phyloP scores from a whole-genome alignment of 225 moss, liverwort and hornwort species.

The Rhytidiadelphus loreus region DNA sequence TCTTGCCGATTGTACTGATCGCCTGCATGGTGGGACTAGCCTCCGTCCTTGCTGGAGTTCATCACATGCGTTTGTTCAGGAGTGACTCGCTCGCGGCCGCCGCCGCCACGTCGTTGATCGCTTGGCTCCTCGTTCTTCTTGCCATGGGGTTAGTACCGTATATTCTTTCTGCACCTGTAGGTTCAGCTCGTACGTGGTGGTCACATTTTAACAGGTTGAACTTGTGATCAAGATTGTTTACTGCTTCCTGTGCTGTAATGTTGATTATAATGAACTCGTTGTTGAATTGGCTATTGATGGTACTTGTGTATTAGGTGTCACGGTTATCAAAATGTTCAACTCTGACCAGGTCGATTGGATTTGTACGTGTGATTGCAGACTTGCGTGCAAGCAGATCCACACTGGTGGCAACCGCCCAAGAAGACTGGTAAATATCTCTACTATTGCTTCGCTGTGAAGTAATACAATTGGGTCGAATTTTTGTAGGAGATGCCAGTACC shows the following conservation, averaged over 20 bases:
- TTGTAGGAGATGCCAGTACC: background rate
- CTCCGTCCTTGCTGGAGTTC: slow-evolving; percentile 31
- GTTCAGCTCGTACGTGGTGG: no score
- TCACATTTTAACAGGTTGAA: background rate
- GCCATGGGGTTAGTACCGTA: slow-evolving; percentile 32
- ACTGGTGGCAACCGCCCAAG: slow-evolving; percentile 26
- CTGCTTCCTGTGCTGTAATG: background rate
- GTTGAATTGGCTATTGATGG: background rate
- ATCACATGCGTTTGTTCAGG: slow-evolving; percentile 39
- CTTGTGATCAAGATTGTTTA: background rate
- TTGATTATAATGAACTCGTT: background rate
- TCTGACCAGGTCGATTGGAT: background rate
- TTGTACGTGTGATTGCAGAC: slow-evolving; percentile 3
- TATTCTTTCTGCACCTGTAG: background rate
- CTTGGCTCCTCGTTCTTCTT: slow-evolving; percentile 44
- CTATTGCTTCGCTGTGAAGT: no score
- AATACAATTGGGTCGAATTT: background rate
- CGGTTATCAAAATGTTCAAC: background rate
- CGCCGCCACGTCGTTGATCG: slow-evolving; percentile 26
- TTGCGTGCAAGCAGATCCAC: slow-evolving; percentile 48
- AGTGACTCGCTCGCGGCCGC: slow-evolving; percentile 38
- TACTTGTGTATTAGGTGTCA: background rate
- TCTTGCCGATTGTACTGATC: slow-evolving; percentile 26
- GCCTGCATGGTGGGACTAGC: slow-evolving; percentile 51
- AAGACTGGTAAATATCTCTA: slow-evolving; percentile 14